Evolutionary conservation across 495 filamentous ascomycete species (phyloP).

Genomic region (Aspergillus incahuasiensis): DNA sequence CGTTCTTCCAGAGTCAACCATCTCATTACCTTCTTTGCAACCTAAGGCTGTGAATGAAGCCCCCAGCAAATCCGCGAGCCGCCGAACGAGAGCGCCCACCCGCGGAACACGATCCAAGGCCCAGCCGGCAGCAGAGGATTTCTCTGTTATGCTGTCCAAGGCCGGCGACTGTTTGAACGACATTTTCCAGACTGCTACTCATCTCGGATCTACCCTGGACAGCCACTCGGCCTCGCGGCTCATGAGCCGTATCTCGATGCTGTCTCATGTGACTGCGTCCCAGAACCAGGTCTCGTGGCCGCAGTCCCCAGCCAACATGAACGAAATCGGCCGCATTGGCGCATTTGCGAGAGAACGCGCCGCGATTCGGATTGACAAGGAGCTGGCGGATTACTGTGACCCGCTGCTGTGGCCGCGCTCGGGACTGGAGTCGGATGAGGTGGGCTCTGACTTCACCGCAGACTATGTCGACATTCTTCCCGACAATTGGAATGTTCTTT

Average conservation of each 20-base stretch:
- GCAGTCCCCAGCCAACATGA: constrained; percentile 41
- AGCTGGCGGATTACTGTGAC: constrained; percentile 37
- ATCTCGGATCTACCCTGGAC: constrained; percentile 43
- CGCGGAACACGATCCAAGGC: constrained; percentile 27
- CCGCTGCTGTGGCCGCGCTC: constrained; percentile 37
- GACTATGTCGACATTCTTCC: constrained; percentile 65
- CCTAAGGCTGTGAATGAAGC: constrained; percentile 21
- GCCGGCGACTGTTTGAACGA: constrained; percentile 36
- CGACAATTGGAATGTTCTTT: constrained; percentile 75
- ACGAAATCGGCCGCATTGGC: constrained; percentile 44
- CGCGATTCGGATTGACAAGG: constrained; percentile 41
- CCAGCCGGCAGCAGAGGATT: constrained; percentile 35
- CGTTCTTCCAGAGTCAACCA: constrained; percentile 84
- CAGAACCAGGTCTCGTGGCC: constrained; percentile 26
- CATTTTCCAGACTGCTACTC: constrained; percentile 35
- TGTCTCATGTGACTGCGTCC: constrained; percentile 38
- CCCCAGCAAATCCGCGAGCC: constrained; percentile 22
- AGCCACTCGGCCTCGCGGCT: constrained; percentile 40
- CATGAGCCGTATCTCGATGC: constrained; percentile 46
- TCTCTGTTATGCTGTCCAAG: constrained; percentile 38
- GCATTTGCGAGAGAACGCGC: constrained; percentile 42
- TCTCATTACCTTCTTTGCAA: constrained; percentile 68
- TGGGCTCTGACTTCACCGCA: constrained; percentile 32
- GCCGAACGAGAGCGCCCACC: constrained; percentile 26
- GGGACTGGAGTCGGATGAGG: constrained; percentile 19